Conservation (phyloP, 495 filamentous ascomycete genomes). For the Amniculicola lignicola region DNA sequence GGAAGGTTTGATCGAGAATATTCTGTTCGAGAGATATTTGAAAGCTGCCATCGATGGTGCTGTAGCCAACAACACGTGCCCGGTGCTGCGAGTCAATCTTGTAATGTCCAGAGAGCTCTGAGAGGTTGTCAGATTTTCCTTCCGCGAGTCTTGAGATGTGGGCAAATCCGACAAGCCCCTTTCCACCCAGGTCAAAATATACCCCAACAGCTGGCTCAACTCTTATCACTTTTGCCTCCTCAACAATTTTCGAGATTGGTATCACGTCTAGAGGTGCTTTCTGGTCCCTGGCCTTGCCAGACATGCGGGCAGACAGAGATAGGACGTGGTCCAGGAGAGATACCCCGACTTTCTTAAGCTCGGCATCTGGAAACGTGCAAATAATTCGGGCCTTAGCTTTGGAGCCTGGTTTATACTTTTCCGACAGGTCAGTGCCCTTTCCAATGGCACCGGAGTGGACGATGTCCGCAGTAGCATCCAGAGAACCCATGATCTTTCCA, state of each 20-base stretch:
- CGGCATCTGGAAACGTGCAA: constrained; percentile 73
- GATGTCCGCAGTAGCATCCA: constrained; percentile 85
- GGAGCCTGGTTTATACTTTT: constrained; percentile 71
- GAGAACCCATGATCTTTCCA: constrained; percentile 87
- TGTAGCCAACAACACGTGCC: constrained; percentile 81
- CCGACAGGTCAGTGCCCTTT: constrained; percentile 62
- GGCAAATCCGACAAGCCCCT: constrained; percentile 75
- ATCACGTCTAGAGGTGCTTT: constrained; percentile 54
- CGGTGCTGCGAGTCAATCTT: constrained; percentile 72
- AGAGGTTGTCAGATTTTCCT: constrained; percentile 71
- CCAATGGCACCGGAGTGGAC: constrained; percentile 76
- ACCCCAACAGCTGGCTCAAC: constrained; percentile 75
- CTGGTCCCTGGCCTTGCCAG: constrained; percentile 38
- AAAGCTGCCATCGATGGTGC: constrained; percentile 78
- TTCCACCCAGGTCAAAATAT: constrained; percentile 74
- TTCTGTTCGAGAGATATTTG: constrained; percentile 78
- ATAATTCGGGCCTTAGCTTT: constrained; percentile 85
- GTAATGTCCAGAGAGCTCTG: constrained; percentile 70
- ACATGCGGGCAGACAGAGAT: constrained; percentile 53
- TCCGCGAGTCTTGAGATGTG: constrained; percentile 91
- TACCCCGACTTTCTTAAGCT: constrained; percentile 77
- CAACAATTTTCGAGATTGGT: constrained; percentile 70
- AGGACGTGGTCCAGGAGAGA: constrained; percentile 81
- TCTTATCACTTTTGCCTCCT: constrained; percentile 69
- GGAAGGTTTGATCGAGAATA: constrained; percentile 80